Evolutionary conservation across 257 asterid genomes (phyloP).

Genomic region (Jacaranda copaia): DNA sequence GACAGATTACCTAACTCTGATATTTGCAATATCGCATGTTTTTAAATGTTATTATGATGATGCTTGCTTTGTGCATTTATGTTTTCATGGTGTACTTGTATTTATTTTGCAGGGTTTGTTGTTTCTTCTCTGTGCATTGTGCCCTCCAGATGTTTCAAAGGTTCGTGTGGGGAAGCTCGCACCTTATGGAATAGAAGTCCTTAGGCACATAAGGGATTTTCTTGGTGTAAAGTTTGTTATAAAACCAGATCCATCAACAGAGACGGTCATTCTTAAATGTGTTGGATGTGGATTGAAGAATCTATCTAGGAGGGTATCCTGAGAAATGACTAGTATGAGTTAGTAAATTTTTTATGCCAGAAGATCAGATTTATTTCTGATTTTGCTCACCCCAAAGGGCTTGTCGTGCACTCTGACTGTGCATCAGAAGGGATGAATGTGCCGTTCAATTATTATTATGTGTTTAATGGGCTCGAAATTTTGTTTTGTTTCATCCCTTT

Average conservation of each 20-base stretch:
- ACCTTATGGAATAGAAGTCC: constrained; percentile 72
- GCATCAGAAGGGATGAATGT: constrained; percentile 4
- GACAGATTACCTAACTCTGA: background rate
- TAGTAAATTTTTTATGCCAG: background rate
- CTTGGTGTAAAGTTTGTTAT: constrained; percentile 74
- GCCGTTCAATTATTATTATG: background rate
- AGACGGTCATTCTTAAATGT: constrained; percentile 78
- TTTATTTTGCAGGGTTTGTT: constrained; percentile 68
- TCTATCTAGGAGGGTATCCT: constrained; percentile 77
- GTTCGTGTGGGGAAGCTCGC: constrained; percentile 90
- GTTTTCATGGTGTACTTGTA: background rate
- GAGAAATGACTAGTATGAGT: constrained; percentile 27
- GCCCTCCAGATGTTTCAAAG: constrained; percentile 90
- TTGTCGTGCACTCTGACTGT: background rate
- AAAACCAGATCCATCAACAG: constrained; percentile 80
- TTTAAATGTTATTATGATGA: background rate
- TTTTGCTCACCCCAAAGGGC: background rate
- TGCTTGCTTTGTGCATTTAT: background rate
- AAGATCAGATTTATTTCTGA: background rate
- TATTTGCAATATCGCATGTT: background rate
- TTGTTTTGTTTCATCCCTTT: constrained; percentile 7
- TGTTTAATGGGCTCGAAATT: background rate
- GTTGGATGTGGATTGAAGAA: constrained; percentile 91
- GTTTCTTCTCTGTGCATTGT: constrained; percentile 89
- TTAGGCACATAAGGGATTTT: constrained; percentile 75